Percentiles rank a stretch among this genome's conserved stretches.
Evolutionary conservation across 352 stramenopile genomes (phyloP).

Genomic region (Globisporangium ultimum): DNA sequence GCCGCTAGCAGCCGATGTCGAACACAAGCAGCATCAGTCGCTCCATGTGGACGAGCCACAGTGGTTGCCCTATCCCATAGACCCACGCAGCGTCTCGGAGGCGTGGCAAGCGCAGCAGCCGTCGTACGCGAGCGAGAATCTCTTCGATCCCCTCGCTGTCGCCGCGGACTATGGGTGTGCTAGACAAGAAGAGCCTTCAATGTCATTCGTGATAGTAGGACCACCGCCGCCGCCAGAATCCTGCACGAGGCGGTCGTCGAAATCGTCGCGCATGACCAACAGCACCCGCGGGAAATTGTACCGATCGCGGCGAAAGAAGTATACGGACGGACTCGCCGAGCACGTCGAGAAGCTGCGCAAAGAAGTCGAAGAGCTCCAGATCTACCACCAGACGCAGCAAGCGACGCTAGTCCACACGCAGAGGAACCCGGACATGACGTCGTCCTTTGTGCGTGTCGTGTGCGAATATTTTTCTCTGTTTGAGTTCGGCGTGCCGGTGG

Average conservation of each 20-base stretch:
- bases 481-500: constrained; percentile 45
- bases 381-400: constrained; percentile 19
- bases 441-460: constrained; percentile 38
- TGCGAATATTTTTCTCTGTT: constrained; percentile 66
- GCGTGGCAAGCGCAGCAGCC: constrained; percentile 1
- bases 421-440: constrained; percentile 7
- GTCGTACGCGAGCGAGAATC: background rate
- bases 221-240: background rate
- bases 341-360: constrained; percentile 48
- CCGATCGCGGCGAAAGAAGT: constrained; percentile 44
- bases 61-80: too few relatives aligned
- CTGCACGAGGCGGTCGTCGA: background rate
- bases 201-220: too few relatives aligned
- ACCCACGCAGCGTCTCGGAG: background rate
- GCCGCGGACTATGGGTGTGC: background rate
- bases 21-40: too few relatives aligned
- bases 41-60: too few relatives aligned
- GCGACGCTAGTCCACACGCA: constrained; percentile 16
- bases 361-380: constrained; percentile 36
- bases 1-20: background rate
- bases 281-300: constrained; percentile 66
- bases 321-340: constrained; percentile 34
- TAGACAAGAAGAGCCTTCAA: too few relatives aligned
- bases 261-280: constrained; percentile 45
- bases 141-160: background rate